Evolutionary conservation across 495 filamentous ascomycete genomes (phyloP).

Genomic region (Xylaria cubensis): DNA sequence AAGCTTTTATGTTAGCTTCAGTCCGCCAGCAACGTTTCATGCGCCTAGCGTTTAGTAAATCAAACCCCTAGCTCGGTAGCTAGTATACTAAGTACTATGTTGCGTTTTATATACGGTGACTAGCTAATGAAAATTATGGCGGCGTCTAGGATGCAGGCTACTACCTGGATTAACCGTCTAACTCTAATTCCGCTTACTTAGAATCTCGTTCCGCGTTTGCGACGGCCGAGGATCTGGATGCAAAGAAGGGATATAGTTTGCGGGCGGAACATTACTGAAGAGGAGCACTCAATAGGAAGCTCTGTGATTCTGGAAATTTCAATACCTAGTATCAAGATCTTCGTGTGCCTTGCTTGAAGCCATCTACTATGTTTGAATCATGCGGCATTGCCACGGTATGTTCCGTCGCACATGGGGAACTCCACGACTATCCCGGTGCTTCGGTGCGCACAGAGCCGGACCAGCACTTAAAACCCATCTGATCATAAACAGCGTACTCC

Average conservation of each 20-base stretch:
- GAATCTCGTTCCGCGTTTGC: not conserved
- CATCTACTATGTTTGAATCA: not conserved
- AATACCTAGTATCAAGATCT: not conserved
- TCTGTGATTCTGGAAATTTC: not conserved
- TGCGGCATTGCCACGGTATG: not conserved
- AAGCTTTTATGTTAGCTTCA: too few relatives aligned
- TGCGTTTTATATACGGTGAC: not conserved
- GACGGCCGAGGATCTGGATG: not conserved
- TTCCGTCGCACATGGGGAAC: not conserved
- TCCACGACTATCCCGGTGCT: not conserved
- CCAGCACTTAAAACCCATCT: too few relatives aligned
- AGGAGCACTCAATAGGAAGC: not conserved
- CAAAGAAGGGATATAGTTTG: too few relatives aligned
- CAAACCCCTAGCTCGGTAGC: not conserved
- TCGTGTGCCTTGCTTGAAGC: not conserved
- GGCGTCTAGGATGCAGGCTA: too few relatives aligned
- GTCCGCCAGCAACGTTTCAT: not conserved
- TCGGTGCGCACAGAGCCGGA: too few relatives aligned
- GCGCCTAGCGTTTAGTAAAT: not conserved
- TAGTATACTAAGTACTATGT: not conserved
- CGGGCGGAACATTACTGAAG: not conserved
- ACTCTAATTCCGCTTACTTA: too few relatives aligned
- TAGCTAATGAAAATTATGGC: too few relatives aligned
- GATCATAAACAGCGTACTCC: too few relatives aligned
- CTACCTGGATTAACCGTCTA: too few relatives aligned